phyloP scores from a whole-genome alignment of 2,329 filamentous ascomycete species.

The Aspergillus ruber region DNA sequence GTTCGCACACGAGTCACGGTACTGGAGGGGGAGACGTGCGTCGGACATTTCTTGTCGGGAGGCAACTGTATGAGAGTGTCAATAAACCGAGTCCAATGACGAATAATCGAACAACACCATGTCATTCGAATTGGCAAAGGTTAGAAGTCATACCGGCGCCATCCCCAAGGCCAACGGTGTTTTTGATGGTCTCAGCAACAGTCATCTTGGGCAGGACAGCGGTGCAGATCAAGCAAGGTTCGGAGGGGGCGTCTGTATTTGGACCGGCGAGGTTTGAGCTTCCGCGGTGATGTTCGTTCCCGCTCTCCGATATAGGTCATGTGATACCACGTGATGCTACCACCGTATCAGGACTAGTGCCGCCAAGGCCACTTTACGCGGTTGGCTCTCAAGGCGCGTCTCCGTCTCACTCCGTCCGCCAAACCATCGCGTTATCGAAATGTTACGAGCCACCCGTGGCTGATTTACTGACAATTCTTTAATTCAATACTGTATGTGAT shows the following conservation, averaged over 20 bases:
- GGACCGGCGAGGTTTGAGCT: constrained; percentile 21
- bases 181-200: constrained; percentile 43
- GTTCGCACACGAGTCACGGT: constrained; percentile 92
- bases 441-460: constrained; percentile 25
- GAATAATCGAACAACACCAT: neutral
- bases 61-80: constrained; percentile 18
- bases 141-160: constrained; percentile 27
- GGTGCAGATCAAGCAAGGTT: constrained; percentile 8
- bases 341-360: constrained; percentile 18
- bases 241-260: constrained; percentile 6
- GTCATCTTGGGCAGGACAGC: constrained; percentile 34
- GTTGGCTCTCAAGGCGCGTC: constrained; percentile 25
- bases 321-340: constrained; percentile 18
- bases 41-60: constrained; percentile 84
- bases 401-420: constrained; percentile 22
- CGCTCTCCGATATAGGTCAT: constrained; percentile 14
- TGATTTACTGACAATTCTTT: constrained; percentile 12
- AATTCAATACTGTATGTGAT: constrained; percentile 9
- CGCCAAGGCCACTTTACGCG: constrained; percentile 35
- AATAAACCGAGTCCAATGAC: constrained; percentile 5
- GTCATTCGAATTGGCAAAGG: constrained; percentile 7
- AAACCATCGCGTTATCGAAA: constrained; percentile 21
- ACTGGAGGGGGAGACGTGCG: constrained; percentile 77
- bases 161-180: constrained; percentile 41
- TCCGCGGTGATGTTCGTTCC: constrained; percentile 23